Conservation (phyloP, 2,329 filamentous ascomycete species). For the Penicillium sclerotiorum region DNA sequence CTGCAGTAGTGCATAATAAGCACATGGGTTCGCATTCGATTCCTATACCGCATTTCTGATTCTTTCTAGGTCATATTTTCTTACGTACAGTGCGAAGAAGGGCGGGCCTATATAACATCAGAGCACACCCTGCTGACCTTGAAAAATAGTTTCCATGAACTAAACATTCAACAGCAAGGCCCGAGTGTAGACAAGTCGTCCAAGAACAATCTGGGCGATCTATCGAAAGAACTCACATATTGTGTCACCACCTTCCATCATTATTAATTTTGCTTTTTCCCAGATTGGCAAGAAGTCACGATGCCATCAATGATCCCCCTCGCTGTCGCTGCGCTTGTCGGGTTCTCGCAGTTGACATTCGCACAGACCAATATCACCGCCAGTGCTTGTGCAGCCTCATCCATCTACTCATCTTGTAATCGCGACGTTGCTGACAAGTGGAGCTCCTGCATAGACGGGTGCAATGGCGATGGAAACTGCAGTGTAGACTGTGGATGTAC, state of each 20-base stretch:
- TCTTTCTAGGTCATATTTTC: too few relatives aligned
- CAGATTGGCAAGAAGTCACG: not conserved
- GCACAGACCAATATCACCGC: constrained; percentile 30
- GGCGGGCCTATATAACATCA: too few relatives aligned
- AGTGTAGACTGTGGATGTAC: constrained; percentile 26
- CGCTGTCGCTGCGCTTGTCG: constrained; percentile 12
- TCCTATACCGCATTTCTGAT: too few relatives aligned
- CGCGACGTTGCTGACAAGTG: constrained; percentile 21
- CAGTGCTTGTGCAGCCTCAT: constrained; percentile 21
- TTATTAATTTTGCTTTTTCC: not conserved
- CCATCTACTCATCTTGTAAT: constrained; percentile 24
- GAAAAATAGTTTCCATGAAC: too few relatives aligned
- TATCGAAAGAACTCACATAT: not conserved
- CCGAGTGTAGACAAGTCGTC: too few relatives aligned
- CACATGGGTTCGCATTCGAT: too few relatives aligned
- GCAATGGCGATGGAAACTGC: constrained; percentile 25
- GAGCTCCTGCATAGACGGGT: constrained; percentile 21
- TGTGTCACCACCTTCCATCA: not conserved
- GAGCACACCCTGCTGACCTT: too few relatives aligned
- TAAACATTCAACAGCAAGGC: too few relatives aligned
- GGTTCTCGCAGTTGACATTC: constrained; percentile 15
- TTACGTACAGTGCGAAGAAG: too few relatives aligned
- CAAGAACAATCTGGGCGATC: too few relatives aligned
- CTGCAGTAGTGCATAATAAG: constrained; percentile 1
- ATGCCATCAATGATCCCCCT: constrained; percentile 22